Base-by-base conservation (phyloP, 2,329 filamentous ascomycete genomes). In the Epichloe elymi region DNA sequence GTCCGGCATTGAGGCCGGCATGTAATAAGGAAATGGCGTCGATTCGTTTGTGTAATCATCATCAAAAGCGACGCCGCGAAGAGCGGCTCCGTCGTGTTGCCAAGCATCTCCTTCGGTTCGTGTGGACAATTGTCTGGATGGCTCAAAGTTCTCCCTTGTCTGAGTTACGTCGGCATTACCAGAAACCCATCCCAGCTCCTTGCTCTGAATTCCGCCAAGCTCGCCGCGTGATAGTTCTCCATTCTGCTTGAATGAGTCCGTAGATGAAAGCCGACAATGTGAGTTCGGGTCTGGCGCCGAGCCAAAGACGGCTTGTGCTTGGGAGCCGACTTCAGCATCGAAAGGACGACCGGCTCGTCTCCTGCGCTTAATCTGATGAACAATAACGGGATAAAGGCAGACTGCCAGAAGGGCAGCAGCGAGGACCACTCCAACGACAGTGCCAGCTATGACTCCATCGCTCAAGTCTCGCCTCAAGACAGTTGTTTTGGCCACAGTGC, bases 361-460 rank as follows among this genome's bases (percentile, higher is more conserved):
- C 37, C 60, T 59, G 46, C 60, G 61, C 52, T 60, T 67, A 48
- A 64, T 50, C n/a, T 53, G 57, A 43, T 65, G 57, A 45, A 70
- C 57, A 38, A 70, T 53, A 50, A 71, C 60, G 14, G 69, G 69
- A 49, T 70, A 71, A 39, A 69, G 61, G 49, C 69, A 71, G 37
- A 70, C 55, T 48, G 60, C 55, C 46, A 68, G 51, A 12, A 70
- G 60, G 14, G 56, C 59, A 43, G 62, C 55, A 41, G 59, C 67
- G 43, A 69, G 53, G 40, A 68, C 49, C 48, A 63, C 57, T 35
- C 69, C 69, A 42, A 71, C 58, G 26, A 65, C 62, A 48, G 67
- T 59, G 37, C 69, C 69, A 2, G 67, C 69, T 46, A 70, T 62
- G 46, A 62, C 63, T 40, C 67, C 67, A 55, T 66, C 56, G 49